These are phyloP conservation scores for Suillus occidentalis DNA, from an alignment of 768 basidiomycete genomes.

Conservation along the genomic window DNA sequence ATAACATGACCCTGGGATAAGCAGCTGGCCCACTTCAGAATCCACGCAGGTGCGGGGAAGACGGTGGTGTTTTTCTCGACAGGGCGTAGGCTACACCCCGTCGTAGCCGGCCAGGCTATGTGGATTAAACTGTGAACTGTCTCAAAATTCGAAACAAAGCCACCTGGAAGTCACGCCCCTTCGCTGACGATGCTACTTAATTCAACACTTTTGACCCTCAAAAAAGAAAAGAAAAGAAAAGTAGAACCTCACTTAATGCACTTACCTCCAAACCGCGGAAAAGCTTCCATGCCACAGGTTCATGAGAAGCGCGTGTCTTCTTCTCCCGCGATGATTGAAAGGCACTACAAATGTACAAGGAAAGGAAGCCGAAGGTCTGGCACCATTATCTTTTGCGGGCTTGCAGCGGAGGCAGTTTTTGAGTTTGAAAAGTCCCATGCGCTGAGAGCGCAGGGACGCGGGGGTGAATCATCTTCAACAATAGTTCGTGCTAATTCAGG, in stretches of 20 bases:
- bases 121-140: not conserved
- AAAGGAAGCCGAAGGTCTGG: not conserved
- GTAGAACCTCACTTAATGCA: not conserved
- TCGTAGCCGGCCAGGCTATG: not conserved
- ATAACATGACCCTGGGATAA: not conserved
- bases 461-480: slow-evolving; percentile 1
- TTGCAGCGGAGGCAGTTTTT: not conserved
- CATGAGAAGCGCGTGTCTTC: not conserved
- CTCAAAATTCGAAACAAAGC: not conserved
- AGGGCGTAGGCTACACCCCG: no score
- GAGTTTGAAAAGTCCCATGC: not conserved
- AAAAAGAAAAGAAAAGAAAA: not conserved
- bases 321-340: slow-evolving; percentile 7
- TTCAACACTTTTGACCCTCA: not conserved
- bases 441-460: not conserved
- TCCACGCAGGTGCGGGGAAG: not conserved
- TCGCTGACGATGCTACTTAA: not conserved
- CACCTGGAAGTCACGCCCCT: not conserved
- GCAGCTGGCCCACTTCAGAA: not conserved
- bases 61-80: not conserved
- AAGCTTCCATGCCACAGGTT: not conserved
- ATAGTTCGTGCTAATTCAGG: not conserved
- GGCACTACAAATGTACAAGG: not conserved
- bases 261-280: not conserved
- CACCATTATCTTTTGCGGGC: not conserved